Evolutionary conservation across 2,329 filamentous ascomycete genomes (phyloP), one percentile per base, ranked within the genome.

Genomic region (Huntiella savannae): DNA sequence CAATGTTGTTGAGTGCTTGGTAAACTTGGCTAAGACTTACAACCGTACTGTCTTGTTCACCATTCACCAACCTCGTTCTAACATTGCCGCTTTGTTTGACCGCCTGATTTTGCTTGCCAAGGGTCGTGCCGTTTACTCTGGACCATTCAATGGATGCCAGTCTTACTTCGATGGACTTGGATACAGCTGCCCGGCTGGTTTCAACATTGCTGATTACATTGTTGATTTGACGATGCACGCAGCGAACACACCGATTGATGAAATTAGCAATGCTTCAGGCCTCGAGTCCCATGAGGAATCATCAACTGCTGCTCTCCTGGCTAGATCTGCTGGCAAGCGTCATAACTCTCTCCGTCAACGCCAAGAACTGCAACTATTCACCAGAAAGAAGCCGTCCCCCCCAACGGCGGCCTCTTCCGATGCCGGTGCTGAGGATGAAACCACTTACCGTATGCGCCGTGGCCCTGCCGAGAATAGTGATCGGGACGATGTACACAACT

Each of bases 221-320:
- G 87, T 98, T 28, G 91, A 98, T 59, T 70, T 98, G 36, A 96
- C 91, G 0, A 96, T 98, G 88, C 91, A 98, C 59, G 87, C 86
- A 17, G 75, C 82, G 49, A 68, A 70, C 39, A 72, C 68, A 15
- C 65, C 71, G 5, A 63, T 34, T 6, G 22, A 40, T 28, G 39
- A 16, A 22, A 10, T 33, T 35, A 28, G 22, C 8, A 7, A 28
- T 28, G 22, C 7, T 17, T 17, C 73, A 2, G 80, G 76, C 52
- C 77, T 84, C 15, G 79, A 83, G 2, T 82, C 85, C 15, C 75
- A 80, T 49, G 85, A 83, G 5, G 78, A 94, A 53, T 95, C 95
- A 62, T 94, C 87, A 1, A 80, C 94, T 52, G 79, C 83, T 1
- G 95, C 87, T 59, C 69, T 82, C 33, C 87, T 83, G 47, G 71